Conservation (phyloP, 305 asterid genomes). For the Withania somnifera region DNA sequence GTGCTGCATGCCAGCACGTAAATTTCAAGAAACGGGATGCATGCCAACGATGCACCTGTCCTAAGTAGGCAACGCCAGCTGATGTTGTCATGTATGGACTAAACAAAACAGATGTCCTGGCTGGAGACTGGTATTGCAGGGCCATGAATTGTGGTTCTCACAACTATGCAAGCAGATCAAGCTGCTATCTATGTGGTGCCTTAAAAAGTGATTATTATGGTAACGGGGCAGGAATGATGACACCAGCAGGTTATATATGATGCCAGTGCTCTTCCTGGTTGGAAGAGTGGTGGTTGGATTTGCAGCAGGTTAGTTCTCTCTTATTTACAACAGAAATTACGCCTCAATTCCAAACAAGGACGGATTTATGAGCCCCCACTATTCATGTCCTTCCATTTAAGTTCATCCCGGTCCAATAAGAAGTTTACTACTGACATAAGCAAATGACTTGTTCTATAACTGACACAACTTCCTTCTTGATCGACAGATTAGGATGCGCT, state of each 20-base stretch:
- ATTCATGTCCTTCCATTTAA: neutral
- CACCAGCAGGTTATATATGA: constrained; percentile 26
- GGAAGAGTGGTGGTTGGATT: constrained; percentile 89
- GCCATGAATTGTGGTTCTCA: constrained; percentile 61
- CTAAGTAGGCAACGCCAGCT: constrained; percentile 36
- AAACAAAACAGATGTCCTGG: constrained; percentile 34
- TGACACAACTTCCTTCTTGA: neutral
- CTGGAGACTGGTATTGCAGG: constrained; percentile 84
- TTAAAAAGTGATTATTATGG: constrained; percentile 34
- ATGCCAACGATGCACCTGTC: constrained; percentile 70
- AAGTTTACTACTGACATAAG: neutral
- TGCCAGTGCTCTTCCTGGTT: constrained; percentile 54
- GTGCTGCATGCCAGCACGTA: constrained; percentile 72
- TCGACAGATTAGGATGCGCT: constrained; percentile 52
- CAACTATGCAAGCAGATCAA: constrained; percentile 70
- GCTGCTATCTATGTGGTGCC: constrained; percentile 53
- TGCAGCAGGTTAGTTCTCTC: constrained; percentile 43
- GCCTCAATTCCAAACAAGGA: neutral
- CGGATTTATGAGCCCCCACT: neutral
- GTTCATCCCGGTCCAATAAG: neutral
- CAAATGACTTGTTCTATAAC: neutral
- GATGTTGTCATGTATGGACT: constrained; percentile 35
- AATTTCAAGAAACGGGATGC: constrained; percentile 70
- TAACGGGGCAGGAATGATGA: constrained; percentile 12
- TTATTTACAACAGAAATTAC: neutral